These are phyloP conservation scores for Magnaporthiopsis rhizophila DNA, from an alignment of 2,329 filamentous ascomycete genomes.

Conservation along the genomic window DNA sequence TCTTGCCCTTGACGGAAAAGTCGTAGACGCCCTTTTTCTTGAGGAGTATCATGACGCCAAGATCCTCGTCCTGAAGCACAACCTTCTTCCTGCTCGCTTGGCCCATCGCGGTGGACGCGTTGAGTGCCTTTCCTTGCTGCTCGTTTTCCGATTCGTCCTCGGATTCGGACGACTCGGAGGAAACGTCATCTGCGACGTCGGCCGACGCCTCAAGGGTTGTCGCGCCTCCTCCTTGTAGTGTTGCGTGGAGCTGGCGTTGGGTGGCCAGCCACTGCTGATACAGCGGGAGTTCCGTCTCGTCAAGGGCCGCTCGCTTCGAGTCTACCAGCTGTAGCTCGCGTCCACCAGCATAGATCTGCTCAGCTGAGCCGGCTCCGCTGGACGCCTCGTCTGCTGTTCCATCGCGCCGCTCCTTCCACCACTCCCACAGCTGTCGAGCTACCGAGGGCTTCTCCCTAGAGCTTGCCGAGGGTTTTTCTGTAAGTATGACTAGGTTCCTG, in stretches of 20 bases:
- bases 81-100: conserved; percentile 81
- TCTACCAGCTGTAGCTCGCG: conserved; percentile 53
- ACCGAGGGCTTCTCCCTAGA: conserved; percentile 45
- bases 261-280: conserved; percentile 93
- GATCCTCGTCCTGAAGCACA: conserved; percentile 77
- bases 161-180: conserved; percentile 75
- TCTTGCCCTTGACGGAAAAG: conserved; percentile 85
- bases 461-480: conserved; percentile 57
- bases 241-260: conserved; percentile 78
- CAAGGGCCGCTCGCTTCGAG: conserved; percentile 55
- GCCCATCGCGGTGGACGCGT: conserved; percentile 76
- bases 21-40: conserved; percentile 88
- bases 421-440: conserved; percentile 70
- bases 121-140: conserved; percentile 85
- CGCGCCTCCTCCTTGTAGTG: conserved; percentile 59
- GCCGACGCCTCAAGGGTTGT: conserved; percentile 60
- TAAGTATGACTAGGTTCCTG: conserved; percentile 79
- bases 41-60: conserved; percentile 84
- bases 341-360: conserved; percentile 59
- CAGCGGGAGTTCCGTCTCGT: conserved; percentile 65
- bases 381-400: conserved; percentile 40
- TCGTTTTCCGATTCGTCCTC: conserved; percentile 86
- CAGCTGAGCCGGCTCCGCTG: conserved; percentile 29
- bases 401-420: conserved; percentile 62
- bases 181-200: conserved; percentile 68